Base-by-base conservation (phyloP, 2,329 filamentous ascomycete species). In the Aspergillus texensis region DNA sequence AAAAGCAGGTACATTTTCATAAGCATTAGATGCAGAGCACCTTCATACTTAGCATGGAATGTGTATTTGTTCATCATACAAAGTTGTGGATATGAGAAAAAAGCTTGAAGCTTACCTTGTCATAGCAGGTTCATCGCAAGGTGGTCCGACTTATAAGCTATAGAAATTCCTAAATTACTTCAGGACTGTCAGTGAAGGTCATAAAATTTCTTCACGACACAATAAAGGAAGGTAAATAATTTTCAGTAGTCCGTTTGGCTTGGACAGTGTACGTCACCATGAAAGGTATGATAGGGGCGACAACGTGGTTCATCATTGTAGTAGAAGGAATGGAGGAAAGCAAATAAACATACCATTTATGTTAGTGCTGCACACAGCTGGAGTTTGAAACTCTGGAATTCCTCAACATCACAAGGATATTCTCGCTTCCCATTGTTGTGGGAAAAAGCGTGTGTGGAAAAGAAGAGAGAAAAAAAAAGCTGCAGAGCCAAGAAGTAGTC, bases 1-100 rank as follows among this genome's bases (percentile, higher is more conserved):
- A 87, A 86, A 86, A 87, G 83, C 82, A 83, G 82, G 81, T 84
- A 85, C 84, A 83, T 81, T 75, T 80, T 55, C 75, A 78, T 79
- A 85, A 84, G 78, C 84, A 86, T 81, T 74, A 81, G 81, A 75
- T 76, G 74, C 74, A 74, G 68, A 67, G 67, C 75, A 77, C 78
- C 83, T 83, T 86, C 83, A 86, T 84, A 79, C 77, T 87, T 87
- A 87, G 85, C 85, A 87, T 87, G 84, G 84, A 86, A 85, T 85
- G 82, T 84, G 78, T 75, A 68, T 39, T 65, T 76, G 79, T 77
- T 80, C 83, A 86, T 86, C 84, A 85, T 80, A 76, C 73, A 46
- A 58, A 74, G 75, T 62, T 62, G 45, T 58, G 45, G 53, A 57
- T 32, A 52, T 2, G 61, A 52, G 24, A 60, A 58, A 48, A 65